A percentile compares a stretch with the other conserved stretches of the same genome.
Conservation (phyloP, 176 grass and related monocot species). For the Thinopyrum elongatum region DNA sequence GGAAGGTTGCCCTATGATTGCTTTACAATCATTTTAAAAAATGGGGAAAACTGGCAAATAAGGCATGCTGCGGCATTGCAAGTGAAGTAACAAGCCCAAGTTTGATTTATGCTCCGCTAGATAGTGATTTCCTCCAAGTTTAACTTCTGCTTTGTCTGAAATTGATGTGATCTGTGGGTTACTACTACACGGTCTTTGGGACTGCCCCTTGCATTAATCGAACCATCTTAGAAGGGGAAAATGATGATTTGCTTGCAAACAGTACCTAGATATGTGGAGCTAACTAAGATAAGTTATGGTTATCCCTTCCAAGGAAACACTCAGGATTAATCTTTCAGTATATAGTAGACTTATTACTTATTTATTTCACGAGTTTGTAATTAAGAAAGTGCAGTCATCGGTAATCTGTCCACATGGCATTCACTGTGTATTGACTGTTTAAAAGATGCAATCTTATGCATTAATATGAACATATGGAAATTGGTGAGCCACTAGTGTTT, state of each 20-base stretch:
- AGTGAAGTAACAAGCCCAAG: neutral
- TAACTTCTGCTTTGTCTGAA: neutral
- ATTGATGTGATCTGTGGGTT: neutral
- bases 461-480: neutral
- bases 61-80: neutral
- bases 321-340: neutral
- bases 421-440: neutral
- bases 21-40: neutral
- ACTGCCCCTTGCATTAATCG: neutral
- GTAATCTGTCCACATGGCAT: neutral
- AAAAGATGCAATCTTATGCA: neutral
- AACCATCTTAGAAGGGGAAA: neutral
- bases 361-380: constrained; percentile 15
- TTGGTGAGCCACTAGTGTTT: neutral
- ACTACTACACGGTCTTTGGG: neutral
- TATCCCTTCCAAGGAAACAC: neutral
- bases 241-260: neutral
- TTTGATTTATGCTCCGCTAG: neutral
- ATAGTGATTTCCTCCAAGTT: neutral
- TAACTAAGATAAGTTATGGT: neutral
- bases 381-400: neutral
- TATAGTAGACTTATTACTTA: neutral
- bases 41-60: neutral
- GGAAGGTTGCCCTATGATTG: constrained; percentile 43
- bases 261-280: neutral